Conservation (phyloP, 2,329 filamentous ascomycete genomes). For the Colletotrichum sp. region DNA sequence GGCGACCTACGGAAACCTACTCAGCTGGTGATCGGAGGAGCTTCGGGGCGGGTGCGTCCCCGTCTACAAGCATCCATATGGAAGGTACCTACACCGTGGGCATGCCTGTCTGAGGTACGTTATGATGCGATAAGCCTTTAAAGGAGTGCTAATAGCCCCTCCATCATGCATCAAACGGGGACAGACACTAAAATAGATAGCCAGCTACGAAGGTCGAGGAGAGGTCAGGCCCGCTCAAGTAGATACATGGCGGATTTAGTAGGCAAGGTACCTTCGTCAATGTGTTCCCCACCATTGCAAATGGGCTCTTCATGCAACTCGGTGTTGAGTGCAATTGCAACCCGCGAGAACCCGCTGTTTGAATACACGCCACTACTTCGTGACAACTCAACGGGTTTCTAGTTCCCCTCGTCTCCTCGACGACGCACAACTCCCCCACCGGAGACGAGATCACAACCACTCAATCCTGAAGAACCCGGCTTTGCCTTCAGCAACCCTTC, state of each 20-base stretch:
- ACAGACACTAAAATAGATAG: background rate
- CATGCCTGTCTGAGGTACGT: background rate
- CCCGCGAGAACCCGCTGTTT: slow-evolving; percentile 1
- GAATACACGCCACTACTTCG: slow-evolving; percentile 3
- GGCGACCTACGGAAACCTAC: background rate
- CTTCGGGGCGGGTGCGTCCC: background rate
- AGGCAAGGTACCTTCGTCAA: background rate
- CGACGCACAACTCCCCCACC: background rate
- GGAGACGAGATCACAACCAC: background rate
- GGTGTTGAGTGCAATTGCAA: background rate
- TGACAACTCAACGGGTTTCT: background rate
- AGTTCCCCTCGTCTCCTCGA: background rate
- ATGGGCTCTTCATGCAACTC: slow-evolving; percentile 17
- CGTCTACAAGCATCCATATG: background rate
- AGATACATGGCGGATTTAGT: background rate
- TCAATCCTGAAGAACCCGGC: background rate
- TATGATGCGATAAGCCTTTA: background rate
- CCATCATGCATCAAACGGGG: background rate
- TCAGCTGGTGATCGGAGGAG: background rate
- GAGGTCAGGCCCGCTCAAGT: background rate
- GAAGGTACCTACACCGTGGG: background rate
- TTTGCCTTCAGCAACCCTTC: background rate
- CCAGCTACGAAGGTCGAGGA: background rate
- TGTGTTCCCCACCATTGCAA: slow-evolving; percentile 5
- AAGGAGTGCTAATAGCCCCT: background rate